Percentiles rank a stretch among this genome's conserved stretches.
These are phyloP conservation scores for Suillus cothurnatus DNA, from an alignment of 768 basidiomycete genomes.

Conservation along the genomic window DNA sequence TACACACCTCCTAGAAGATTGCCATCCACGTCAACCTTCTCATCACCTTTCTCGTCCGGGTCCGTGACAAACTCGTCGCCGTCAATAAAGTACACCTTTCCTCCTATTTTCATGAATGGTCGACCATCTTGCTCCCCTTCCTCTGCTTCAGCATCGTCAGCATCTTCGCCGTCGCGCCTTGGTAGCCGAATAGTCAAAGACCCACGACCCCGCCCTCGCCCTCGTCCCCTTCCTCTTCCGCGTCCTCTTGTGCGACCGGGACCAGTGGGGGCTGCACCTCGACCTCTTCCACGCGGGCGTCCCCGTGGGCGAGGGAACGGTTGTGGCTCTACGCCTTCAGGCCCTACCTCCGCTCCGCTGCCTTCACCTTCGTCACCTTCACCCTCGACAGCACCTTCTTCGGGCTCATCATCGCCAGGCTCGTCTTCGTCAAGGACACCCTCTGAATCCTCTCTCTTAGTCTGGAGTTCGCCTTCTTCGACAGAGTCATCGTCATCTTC, in stretches of 20 bases:
- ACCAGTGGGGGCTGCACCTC: slow-evolving; percentile 31
- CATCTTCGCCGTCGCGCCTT: slow-evolving; percentile 39
- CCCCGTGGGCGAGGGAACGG: slow-evolving; percentile 37
- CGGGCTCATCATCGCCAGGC: slow-evolving; percentile 25
- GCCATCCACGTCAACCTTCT: slow-evolving; percentile 88
- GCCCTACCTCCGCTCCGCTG: slow-evolving; percentile 32
- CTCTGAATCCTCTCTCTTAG: slow-evolving; percentile 34
- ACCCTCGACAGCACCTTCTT: slow-evolving; percentile 26
- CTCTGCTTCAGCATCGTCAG: slow-evolving; percentile 39
- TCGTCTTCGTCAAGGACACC: slow-evolving; percentile 36
- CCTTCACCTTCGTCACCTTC: slow-evolving; percentile 36
- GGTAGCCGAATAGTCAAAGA: slow-evolving; percentile 27
- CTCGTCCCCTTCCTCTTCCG: slow-evolving; percentile 45
- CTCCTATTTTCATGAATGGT: slow-evolving; percentile 74
- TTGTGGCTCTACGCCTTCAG: slow-evolving; percentile 37
- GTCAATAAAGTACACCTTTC: slow-evolving; percentile 74
- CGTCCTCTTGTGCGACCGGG: slow-evolving; percentile 36
- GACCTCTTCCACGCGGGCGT: slow-evolving; percentile 41
- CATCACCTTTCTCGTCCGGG: slow-evolving; percentile 84
- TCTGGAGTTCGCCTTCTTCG: slow-evolving; percentile 27
- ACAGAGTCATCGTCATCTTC: slow-evolving; percentile 18
- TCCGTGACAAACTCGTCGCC: slow-evolving; percentile 89
- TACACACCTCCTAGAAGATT: slow-evolving; percentile 79
- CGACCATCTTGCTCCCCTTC: slow-evolving; percentile 52
- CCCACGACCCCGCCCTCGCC: slow-evolving; percentile 40